A percentile compares a stretch with the other conserved stretches of the same genome.
These are phyloP conservation scores for Thermomyces lanuginosus DNA, from an alignment of 2,329 filamentous ascomycete species.

Conservation along the genomic window DNA sequence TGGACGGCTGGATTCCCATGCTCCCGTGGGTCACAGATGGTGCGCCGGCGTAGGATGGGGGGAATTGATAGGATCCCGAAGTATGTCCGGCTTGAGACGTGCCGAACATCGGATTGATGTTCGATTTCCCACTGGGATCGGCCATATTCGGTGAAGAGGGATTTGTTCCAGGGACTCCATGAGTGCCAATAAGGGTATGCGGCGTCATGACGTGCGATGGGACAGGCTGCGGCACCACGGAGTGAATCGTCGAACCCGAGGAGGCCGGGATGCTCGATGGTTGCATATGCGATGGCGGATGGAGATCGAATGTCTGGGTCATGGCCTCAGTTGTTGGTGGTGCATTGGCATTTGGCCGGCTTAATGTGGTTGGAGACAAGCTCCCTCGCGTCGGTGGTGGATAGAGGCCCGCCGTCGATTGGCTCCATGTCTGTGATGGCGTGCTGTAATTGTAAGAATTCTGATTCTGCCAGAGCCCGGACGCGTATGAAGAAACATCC, in stretches of 20 bases:
- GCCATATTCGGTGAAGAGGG: no score
- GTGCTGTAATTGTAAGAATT: constrained; percentile 38
- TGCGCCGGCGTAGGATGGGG: constrained; percentile 14
- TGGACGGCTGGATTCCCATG: constrained; percentile 14
- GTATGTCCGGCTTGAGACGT: constrained; percentile 27
- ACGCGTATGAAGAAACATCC: constrained; percentile 30
- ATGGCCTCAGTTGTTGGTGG: constrained; percentile 46
- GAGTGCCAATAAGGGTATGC: no score
- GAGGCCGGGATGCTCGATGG: constrained; percentile 41
- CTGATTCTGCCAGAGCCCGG: constrained; percentile 45
- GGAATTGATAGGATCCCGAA: constrained; percentile 10
- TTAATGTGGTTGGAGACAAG: constrained; percentile 42
- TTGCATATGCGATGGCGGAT: constrained; percentile 41
- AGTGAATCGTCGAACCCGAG: constrained; percentile 24
- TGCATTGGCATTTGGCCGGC: constrained; percentile 39
- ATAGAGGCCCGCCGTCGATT: constrained; percentile 23
- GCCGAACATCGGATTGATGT: no score
- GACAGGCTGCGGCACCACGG: constrained; percentile 12
- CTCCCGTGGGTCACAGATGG: constrained; percentile 27
- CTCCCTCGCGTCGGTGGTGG: constrained; percentile 31
- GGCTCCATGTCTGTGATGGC: constrained; percentile 31
- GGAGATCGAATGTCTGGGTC: constrained; percentile 52
- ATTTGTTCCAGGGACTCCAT: no score
- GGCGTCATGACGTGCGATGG: no score
- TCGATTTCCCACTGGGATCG: no score